Percentiles rank a stretch among this genome's conserved stretches.
These are phyloP conservation scores for Knoxia roxburghii DNA, from an alignment of 257 asterid species.

Conservation along the genomic window DNA sequence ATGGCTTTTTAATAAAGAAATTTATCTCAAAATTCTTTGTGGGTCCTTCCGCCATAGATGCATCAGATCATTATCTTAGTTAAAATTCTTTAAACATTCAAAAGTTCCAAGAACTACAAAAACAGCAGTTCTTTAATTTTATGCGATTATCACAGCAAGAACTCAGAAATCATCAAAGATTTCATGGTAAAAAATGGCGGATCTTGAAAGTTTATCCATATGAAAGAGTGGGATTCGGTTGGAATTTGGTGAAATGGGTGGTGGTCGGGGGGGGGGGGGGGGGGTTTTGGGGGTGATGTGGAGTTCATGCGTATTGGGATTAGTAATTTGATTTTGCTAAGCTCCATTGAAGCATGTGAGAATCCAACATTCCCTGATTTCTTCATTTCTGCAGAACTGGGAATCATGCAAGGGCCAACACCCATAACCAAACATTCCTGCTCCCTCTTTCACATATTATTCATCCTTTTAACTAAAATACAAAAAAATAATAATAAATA, in stretches of 20 bases:
- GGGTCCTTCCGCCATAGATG: background rate
- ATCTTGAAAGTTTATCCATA: too few species aligned
- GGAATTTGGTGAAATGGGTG: constrained; percentile 20
- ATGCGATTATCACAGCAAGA: too few species aligned
- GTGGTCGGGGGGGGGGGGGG: too few species aligned
- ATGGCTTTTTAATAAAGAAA: background rate
- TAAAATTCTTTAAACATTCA: too few species aligned
- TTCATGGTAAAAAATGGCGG: too few species aligned
- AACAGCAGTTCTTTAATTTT: too few species aligned
- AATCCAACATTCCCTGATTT: constrained; percentile 44
- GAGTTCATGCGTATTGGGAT: constrained; percentile 58
- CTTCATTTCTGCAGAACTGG: constrained; percentile 22
- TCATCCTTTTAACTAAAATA: too few species aligned
- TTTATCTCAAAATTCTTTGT: constrained; percentile 8
- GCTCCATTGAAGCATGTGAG: constrained; percentile 23
- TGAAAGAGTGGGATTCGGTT: constrained; percentile 25
- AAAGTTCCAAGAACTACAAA: too few species aligned
- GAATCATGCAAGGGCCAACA: constrained; percentile 8
- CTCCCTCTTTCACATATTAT: too few species aligned
- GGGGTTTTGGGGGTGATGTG: too few species aligned
- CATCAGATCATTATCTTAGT: background rate
- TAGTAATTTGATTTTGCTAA: constrained; percentile 30
- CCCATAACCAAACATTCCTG: background rate
- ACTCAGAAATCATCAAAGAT: too few species aligned
- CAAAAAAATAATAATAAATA: too few species aligned